phyloP scores from a whole-genome alignment of 805 yeast genomes.

The Candida maesae region DNA sequence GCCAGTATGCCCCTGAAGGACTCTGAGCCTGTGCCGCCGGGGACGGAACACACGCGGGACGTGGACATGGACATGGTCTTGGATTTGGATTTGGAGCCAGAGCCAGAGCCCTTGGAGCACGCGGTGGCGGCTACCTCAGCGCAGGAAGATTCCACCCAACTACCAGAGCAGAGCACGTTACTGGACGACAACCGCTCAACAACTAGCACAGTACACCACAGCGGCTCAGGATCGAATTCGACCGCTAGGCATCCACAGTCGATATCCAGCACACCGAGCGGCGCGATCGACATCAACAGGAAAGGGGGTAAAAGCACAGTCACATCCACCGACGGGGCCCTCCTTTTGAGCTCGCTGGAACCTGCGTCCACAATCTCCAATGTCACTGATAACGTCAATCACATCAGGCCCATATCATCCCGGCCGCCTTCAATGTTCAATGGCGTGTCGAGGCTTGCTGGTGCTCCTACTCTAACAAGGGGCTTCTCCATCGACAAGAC shows the following conservation, averaged over 20 bases:
- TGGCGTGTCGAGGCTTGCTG: constrained; percentile 1
- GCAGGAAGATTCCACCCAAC: no score
- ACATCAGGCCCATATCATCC: constrained; percentile 18
- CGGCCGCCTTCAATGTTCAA: constrained; percentile 22
- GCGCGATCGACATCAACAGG: not conserved
- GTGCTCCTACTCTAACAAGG: constrained; percentile 10
- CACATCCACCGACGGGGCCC: constrained; percentile 19
- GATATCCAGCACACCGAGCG: not conserved
- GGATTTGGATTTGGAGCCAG: not conserved
- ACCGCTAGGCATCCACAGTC: not conserved
- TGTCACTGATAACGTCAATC: constrained; percentile 18
- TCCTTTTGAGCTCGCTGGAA: constrained; percentile 22
- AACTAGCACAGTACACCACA: no score
- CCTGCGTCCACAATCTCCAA: constrained; percentile 19
- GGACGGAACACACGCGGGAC: no score
- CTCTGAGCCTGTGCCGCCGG: no score
- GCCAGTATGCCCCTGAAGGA: no score
- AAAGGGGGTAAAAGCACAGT: constrained; percentile 13
- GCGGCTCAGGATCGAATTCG: no score
- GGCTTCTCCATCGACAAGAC: constrained; percentile 10
- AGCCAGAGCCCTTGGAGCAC: not conserved
- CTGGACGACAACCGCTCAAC: no score
- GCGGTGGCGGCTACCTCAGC: not conserved
- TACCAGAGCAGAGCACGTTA: no score
- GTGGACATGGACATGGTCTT: no score